Evolutionary conservation across 1,284 basidiomycete species (phyloP).

Genomic region (Microbotryomycetes sp.): DNA sequence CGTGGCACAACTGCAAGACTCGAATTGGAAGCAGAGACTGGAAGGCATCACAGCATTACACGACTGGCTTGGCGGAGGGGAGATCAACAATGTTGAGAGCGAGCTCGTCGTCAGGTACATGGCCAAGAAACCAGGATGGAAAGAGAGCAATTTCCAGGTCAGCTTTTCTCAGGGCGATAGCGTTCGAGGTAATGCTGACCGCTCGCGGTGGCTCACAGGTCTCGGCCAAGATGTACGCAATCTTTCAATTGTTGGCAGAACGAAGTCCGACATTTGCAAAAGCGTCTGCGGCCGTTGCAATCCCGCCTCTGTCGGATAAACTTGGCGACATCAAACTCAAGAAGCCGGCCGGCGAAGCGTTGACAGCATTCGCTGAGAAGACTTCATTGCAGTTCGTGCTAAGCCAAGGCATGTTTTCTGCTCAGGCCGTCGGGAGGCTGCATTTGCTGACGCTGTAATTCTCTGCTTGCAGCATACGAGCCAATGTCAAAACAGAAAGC

Average conservation of each 20-base stretch:
- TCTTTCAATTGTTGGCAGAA: constrained; percentile 68
- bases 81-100: constrained; percentile 63
- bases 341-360: constrained; percentile 87
- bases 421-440: background rate
- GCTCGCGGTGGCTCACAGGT: constrained; percentile 53
- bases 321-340: constrained; percentile 95
- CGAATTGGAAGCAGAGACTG: constrained; percentile 88
- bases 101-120: constrained; percentile 83
- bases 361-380: constrained; percentile 78
- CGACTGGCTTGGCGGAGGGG: constrained; percentile 66
- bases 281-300: constrained; percentile 73
- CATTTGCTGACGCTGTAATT: constrained; percentile 11
- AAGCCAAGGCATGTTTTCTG: constrained; percentile 61
- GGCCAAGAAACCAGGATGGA: constrained; percentile 83
- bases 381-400: constrained; percentile 92
- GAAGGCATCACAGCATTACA: constrained; percentile 81
- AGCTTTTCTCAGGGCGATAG: constrained; percentile 27
- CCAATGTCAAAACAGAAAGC: constrained; percentile 90
- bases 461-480: constrained; percentile 64
- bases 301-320: constrained; percentile 87
- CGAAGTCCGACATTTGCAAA: constrained; percentile 75
- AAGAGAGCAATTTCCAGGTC: constrained; percentile 97
- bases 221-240: constrained; percentile 73
- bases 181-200: background rate
- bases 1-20: constrained; percentile 67